Base-by-base conservation (phyloP, 352 stramenopile species). In the Phytophthora palmivora region DNA sequence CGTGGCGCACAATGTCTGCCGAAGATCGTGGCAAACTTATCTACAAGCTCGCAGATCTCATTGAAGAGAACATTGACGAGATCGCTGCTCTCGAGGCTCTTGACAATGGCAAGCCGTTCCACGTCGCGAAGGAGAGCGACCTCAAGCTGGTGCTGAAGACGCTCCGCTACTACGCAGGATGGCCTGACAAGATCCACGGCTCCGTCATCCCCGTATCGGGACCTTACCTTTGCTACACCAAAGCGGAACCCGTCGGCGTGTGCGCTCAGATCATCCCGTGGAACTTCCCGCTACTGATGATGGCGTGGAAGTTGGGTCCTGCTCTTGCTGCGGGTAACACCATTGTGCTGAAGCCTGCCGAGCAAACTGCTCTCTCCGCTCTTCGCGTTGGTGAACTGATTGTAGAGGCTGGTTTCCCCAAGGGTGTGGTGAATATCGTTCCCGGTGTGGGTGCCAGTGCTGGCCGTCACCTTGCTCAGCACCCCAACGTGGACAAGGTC, bases 271-370 rank as follows among this genome's bases (percentile, higher is more conserved):
- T 71, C 49, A 67, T 71, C 49, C 56, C 63, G 30, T 71, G 63
- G 56, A 71, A 71, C 39, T 99, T 98, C 75, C 96, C 97, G 6
- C 62, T 94, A 51, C 88, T 96, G 3, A 98, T 99, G 96, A 95
- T 98, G 37, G 95, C 91, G 22, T 85, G 92, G 36, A 99, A 99
- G 73, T 73, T 96, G 10, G 94, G 67, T 14, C 90, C 94, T 1
- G 91, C 92, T 18, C 67, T 98, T 28, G 82, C 89, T 4, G 78
- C 88, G 6, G 97, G 97, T 9, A 98, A 94, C 78, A 97, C 94
- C 4, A 69, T 89, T 11, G 88, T 99, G 7, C 58, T 98, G 4
- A 99, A 99, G 72, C 96, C 97, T 15, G 84, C 89, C 8, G 96
- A 98, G 54, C 71, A 97, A 37, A 99, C 96, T 6, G 93, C 97